Evolutionary conservation across 176 grass and related monocot species (phyloP).

Genomic region (Carex pumila): DNA sequence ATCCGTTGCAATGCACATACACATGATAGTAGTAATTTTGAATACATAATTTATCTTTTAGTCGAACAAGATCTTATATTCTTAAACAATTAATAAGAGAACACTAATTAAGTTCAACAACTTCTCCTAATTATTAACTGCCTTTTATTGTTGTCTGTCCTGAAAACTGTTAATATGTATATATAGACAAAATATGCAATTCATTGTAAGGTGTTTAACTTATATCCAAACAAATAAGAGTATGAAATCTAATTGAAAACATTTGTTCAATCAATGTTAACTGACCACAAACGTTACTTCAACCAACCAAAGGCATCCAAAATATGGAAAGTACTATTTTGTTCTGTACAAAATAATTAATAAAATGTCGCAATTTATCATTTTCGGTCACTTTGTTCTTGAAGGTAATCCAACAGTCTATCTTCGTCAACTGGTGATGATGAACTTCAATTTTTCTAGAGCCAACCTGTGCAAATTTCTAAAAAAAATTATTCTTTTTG

Average conservation of each 20-base stretch:
- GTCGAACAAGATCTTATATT: not conserved
- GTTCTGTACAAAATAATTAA: not conserved
- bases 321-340: not conserved
- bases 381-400: not conserved
- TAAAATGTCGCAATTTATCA: not conserved
- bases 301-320: not conserved
- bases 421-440: not conserved
- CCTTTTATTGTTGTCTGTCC: not conserved
- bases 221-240: not conserved
- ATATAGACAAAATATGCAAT: not conserved
- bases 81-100: not conserved
- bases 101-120: not conserved
- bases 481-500: not conserved
- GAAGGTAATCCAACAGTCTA: not conserved
- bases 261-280: not conserved
- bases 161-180: not conserved
- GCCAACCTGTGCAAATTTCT: not conserved
- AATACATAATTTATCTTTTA: not conserved
- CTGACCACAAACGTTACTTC: not conserved
- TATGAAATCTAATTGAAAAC: not conserved
- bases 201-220: not conserved
- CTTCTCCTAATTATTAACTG: not conserved
- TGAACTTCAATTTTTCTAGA: not conserved
- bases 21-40: not conserved
- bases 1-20: too few species aligned